Conservation (phyloP, 257 asterid species). For the Lycium barbarum region DNA sequence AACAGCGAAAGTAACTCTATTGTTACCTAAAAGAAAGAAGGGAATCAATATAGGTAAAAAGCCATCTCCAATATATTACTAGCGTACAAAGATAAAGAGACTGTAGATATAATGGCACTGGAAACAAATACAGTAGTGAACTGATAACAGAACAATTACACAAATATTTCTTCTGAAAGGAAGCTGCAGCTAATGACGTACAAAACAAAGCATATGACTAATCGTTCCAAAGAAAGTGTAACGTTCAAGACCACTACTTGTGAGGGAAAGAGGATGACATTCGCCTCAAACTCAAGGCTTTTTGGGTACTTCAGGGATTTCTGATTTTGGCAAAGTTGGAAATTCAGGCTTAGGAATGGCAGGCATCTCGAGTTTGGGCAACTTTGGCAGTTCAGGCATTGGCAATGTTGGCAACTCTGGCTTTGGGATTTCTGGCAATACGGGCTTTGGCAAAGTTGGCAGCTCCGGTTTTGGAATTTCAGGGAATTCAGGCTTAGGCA, state of each 20-base stretch:
- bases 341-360: background rate
- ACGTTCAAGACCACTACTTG: background rate
- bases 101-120: background rate
- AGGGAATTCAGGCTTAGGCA: constrained; percentile 33
- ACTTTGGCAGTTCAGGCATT: background rate
- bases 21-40: no score
- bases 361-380: background rate
- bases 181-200: background rate
- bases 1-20: no score
- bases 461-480: constrained; percentile 23
- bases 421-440: constrained; percentile 18
- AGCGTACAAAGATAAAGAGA: no score
- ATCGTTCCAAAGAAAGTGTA: background rate
- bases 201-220: background rate
- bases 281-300: background rate
- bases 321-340: background rate
- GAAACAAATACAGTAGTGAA: background rate
- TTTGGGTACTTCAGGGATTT: background rate
- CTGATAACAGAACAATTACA: background rate
- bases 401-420: background rate
- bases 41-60: no score
- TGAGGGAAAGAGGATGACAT: background rate
- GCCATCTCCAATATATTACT: no score
- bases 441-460: constrained; percentile 34
- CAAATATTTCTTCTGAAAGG: background rate